Conservation (phyloP, 2,329 filamentous ascomycete genomes). For the Fusarium sp. region DNA sequence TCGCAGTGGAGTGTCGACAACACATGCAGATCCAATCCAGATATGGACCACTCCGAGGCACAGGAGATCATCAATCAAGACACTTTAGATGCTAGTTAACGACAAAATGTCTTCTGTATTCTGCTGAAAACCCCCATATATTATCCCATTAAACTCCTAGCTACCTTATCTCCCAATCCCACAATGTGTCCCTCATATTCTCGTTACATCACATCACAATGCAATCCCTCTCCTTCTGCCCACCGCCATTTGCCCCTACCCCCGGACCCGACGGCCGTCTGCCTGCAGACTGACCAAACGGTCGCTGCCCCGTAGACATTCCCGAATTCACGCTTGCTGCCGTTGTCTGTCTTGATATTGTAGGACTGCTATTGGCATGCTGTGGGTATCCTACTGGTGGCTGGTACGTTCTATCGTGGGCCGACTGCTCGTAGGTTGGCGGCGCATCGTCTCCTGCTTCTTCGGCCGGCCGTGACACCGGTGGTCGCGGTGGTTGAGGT, state of each 20-base stretch:
- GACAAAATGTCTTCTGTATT: slow-evolving; percentile 3
- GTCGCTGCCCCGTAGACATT: slow-evolving; percentile 36
- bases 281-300: slow-evolving; percentile 34
- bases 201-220: slow-evolving; percentile 35
- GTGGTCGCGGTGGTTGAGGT: slow-evolving; percentile 54
- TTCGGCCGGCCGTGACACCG: slow-evolving; percentile 55
- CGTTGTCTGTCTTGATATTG: slow-evolving; percentile 42
- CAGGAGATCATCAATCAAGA: neutral
- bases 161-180: neutral
- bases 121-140: slow-evolving; percentile 6
- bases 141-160: slow-evolving; percentile 14
- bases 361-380: slow-evolving; percentile 57
- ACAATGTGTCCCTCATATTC: slow-evolving; percentile 3
- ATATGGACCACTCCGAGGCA: neutral
- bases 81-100: neutral
- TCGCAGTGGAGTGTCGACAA: neutral
- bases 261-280: slow-evolving; percentile 46
- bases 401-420: slow-evolving; percentile 64
- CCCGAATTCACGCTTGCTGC: slow-evolving; percentile 33
- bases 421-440: slow-evolving; percentile 70
- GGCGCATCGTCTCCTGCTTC: slow-evolving; percentile 64
- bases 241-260: slow-evolving; percentile 17
- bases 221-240: slow-evolving; percentile 36
- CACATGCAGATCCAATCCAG: neutral
- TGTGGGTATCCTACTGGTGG: slow-evolving; percentile 66